Evolutionary conservation across 257 asterid genomes (phyloP).

Genomic region (Haberlea rhodopensis): DNA sequence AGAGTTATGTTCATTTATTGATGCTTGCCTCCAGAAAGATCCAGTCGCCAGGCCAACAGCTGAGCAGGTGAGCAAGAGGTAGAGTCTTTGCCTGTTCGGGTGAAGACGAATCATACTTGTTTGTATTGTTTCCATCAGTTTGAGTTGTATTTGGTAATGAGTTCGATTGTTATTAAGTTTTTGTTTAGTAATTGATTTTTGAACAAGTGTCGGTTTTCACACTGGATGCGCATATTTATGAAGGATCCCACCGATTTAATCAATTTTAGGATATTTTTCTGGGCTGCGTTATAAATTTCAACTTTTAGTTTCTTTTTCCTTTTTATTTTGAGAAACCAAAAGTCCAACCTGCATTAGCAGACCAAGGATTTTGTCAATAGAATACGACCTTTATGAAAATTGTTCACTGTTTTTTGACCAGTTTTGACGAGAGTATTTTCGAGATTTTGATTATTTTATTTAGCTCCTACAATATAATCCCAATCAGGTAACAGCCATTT

Average conservation of each 20-base stretch:
- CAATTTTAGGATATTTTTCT: neutral
- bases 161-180: neutral
- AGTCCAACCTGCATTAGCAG: neutral
- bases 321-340: neutral
- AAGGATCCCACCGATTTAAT: neutral
- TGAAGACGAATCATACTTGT: conserved; percentile 3
- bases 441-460: neutral
- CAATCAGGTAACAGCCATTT: neutral
- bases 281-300: neutral
- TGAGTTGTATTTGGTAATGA: conserved; percentile 9
- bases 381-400: neutral
- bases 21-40: conserved; percentile 85
- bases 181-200: neutral
- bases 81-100: conserved; percentile 18
- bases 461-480: neutral
- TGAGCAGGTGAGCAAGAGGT: conserved; percentile 67
- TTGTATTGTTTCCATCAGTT: neutral
- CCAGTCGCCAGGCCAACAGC: conserved; percentile 87
- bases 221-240: neutral
- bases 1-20: conserved; percentile 81
- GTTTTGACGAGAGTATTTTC: neutral
- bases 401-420: neutral
- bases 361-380: conserved; percentile 1
- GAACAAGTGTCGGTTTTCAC: neutral
- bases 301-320: neutral